Conservation (phyloP, 2,329 filamentous ascomycete species). For the Fusarium brachygibbosum region DNA sequence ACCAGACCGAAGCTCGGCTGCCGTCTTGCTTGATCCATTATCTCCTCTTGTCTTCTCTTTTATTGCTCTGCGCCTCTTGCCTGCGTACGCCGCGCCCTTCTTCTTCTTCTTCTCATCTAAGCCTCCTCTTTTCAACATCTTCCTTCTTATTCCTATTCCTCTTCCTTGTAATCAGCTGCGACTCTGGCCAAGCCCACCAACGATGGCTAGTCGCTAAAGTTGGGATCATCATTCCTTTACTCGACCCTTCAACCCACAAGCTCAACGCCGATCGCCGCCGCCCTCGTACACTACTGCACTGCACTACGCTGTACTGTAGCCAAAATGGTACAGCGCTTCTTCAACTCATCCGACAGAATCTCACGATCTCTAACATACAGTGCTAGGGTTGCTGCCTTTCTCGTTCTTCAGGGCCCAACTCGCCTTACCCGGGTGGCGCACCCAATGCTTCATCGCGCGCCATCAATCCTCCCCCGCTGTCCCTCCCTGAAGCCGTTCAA, state of each 20-base stretch:
- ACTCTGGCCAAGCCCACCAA: slow-evolving; percentile 28
- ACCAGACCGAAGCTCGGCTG: slow-evolving; percentile 24
- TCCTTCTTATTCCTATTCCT: background rate
- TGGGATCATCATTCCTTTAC: slow-evolving; percentile 37
- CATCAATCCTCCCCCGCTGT: slow-evolving; percentile 61
- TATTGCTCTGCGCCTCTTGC: slow-evolving; percentile 29
- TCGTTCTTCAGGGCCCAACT: slow-evolving; percentile 64
- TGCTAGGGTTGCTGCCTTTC: slow-evolving; percentile 70
- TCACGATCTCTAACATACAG: slow-evolving; percentile 35
- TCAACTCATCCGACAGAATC: background rate
- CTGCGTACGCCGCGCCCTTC: slow-evolving; percentile 14
- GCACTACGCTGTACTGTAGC: background rate
- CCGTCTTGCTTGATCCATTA: slow-evolving; percentile 18
- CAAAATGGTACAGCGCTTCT: slow-evolving; percentile 41
- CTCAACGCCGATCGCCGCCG: slow-evolving; percentile 23
- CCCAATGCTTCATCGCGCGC: slow-evolving; percentile 66
- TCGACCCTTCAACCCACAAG: slow-evolving; percentile 27
- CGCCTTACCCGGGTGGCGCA: slow-evolving; percentile 65
- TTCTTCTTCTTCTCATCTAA: slow-evolving; percentile 13
- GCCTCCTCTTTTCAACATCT: background rate
- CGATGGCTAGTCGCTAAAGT: slow-evolving; percentile 43
- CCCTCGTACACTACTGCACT: slow-evolving; percentile 5
- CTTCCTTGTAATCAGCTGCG: slow-evolving; percentile 21
- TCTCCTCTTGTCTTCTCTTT: slow-evolving; percentile 14
- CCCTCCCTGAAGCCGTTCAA: slow-evolving; percentile 50